These are phyloP conservation scores for Parasitella parasitica DNA, from an alignment of 371 early-diverging fungal genomes.

Conservation along the genomic window DNA sequence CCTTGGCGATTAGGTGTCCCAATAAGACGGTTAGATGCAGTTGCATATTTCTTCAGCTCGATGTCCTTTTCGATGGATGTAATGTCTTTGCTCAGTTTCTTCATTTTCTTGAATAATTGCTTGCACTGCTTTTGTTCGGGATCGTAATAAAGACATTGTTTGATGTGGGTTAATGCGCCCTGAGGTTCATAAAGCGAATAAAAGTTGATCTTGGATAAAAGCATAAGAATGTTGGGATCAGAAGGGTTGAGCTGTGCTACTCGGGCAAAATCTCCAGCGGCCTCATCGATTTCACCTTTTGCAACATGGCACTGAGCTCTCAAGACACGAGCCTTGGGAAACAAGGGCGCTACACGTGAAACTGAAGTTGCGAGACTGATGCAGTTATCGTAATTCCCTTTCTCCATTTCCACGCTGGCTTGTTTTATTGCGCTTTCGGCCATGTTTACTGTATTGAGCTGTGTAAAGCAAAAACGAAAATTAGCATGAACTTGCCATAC, in stretches of 20 bases:
- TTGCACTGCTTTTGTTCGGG: constrained; percentile 90
- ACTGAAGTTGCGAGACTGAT: constrained; percentile 7
- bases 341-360: neutral
- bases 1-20: constrained; percentile 48
- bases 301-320: constrained; percentile 76
- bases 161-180: constrained; percentile 68
- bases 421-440: neutral
- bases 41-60: constrained; percentile 61
- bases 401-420: constrained; percentile 4
- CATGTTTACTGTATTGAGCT: neutral
- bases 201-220: constrained; percentile 77
- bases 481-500: neutral
- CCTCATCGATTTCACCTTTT: constrained; percentile 76
- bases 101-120: constrained; percentile 66
- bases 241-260: constrained; percentile 69
- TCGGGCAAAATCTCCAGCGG: constrained; percentile 78
- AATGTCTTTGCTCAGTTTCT: constrained; percentile 75
- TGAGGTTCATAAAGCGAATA: constrained; percentile 68
- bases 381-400: constrained; percentile 1
- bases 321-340: constrained; percentile 14
- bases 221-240: constrained; percentile 55
- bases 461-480: neutral
- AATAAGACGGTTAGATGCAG: constrained; percentile 67
- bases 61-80: constrained; percentile 7
- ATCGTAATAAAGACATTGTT: constrained; percentile 85